These are phyloP conservation scores for Populus hybrid DNA, from an alignment of 441 rosid genomes.

Conservation along the genomic window DNA sequence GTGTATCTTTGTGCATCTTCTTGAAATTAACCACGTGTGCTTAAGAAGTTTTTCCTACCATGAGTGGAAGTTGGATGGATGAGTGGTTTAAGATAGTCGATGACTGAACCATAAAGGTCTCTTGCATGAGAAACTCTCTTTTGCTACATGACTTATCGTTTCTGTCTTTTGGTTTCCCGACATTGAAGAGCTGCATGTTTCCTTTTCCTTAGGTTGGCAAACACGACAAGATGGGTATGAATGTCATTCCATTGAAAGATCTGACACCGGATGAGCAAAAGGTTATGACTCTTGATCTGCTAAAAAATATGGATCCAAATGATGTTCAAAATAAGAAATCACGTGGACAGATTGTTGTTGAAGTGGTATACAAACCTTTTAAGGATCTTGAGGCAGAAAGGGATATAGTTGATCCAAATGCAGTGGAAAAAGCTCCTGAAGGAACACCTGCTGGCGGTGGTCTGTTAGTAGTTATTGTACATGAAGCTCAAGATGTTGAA, in stretches of 20 bases:
- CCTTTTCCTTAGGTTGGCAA: conserved; percentile 60
- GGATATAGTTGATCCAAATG: conserved; percentile 47
- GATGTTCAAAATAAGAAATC: conserved; percentile 59
- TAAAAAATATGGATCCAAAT: conserved; percentile 62
- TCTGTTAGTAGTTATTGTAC: conserved; percentile 71
- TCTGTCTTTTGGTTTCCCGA: not conserved
- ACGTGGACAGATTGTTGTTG: conserved; percentile 77
- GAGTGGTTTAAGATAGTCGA: not conserved
- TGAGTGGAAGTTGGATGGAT: not conserved
- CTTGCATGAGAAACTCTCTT: not conserved
- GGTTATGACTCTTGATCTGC: conserved; percentile 62
- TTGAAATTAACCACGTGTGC: not conserved
- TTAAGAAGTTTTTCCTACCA: not conserved
- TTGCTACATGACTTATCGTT: not conserved
- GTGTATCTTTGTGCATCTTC: conserved; percentile 3
- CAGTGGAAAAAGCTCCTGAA: conserved; percentile 74
- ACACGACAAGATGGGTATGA: conserved; percentile 90
- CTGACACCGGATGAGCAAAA: conserved; percentile 66
- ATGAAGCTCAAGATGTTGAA: conserved; percentile 90
- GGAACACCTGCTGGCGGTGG: conserved; percentile 90
- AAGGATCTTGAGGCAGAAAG: conserved; percentile 56
- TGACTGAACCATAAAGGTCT: not conserved
- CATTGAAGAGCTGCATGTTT: not conserved
- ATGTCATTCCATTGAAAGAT: conserved; percentile 77
- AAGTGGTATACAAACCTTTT: conserved; percentile 77